Evolutionary conservation across 2,329 filamentous ascomycete species (phyloP), one percentile per base, ranked within the genome.

Genomic region (Fusarium sp.): DNA sequence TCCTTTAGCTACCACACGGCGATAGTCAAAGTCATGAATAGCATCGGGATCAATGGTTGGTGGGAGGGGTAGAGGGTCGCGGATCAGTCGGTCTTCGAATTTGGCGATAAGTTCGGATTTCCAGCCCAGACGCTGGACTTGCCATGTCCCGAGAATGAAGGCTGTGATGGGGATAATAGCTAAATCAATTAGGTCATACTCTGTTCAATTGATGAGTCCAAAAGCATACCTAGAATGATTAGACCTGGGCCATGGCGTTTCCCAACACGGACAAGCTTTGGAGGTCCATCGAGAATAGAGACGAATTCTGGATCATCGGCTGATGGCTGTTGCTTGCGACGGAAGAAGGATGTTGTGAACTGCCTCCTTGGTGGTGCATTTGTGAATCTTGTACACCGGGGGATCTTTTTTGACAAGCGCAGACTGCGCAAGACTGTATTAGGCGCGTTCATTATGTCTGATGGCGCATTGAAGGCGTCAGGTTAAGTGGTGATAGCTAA

Each of bases 51-150:
- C 95, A 72, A 99, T 88, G 61, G 90, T 88, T 5, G 94, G 92
- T 8, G 96, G 96, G 1, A 99, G 86, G 0, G 96, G 96, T 1
- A 99, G 86, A 1, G 96, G 96, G 23, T 92, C 89, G 64, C 93
- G 93, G 44, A 97, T 89, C 40, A 99, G 88, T 9, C 96, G 93
- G 85, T 99, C 95, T 84, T 98, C 96, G 82, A 94, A 94, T 76
- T 92, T 94, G 67, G 96, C 94, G 69, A 99, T 91, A 18, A 99
- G 87, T 50, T 97, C 93, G 8, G 94, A 95, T 82, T 99, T 99
- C 95, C 96, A 97, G 66, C 92, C 90, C 3, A 99, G 89, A 16
- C 96, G 93, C 81, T 97, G 91, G 60, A 99, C 93, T 82, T 99
- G 96, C 96, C 96, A 99, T 72, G 94, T 94, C 35, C 96, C 96